phyloP scores from a whole-genome alignment of 306 rosid genomes.

The Cicer judaicum region DNA sequence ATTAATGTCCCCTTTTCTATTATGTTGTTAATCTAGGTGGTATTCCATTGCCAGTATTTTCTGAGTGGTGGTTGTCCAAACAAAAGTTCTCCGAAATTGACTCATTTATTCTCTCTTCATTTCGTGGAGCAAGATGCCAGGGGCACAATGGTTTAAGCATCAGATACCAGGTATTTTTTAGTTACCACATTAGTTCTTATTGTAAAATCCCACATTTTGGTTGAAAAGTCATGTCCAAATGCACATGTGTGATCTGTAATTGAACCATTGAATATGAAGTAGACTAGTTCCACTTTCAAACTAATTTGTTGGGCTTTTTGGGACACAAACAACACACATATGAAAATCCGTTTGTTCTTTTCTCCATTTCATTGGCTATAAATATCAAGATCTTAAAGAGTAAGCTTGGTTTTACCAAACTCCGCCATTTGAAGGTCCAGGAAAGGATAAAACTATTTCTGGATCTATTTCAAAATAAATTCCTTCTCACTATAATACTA shows the following conservation, averaged over 20 bases:
- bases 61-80: conserved; percentile 94
- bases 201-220: conserved; percentile 9
- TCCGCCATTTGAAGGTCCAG: neutral
- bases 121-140: conserved; percentile 67
- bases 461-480: neutral
- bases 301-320: conserved; percentile 4
- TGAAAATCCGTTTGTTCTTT: conserved; percentile 12
- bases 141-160: conserved; percentile 87
- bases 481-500: no score
- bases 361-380: neutral
- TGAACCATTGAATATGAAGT: conserved; percentile 30
- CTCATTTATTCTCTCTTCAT: conserved; percentile 80
- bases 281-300: conserved; percentile 18
- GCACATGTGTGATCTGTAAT: conserved; percentile 7
- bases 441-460: neutral
- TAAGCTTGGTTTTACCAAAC: neutral
- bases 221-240: conserved; percentile 11
- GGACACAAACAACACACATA: conserved; percentile 10
- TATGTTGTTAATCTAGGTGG: conserved; percentile 63
- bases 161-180: conserved; percentile 78
- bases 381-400: neutral
- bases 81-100: conserved; percentile 82
- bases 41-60: conserved; percentile 86
- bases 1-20: conserved; percentile 33
- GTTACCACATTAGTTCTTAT: conserved; percentile 19